A percentile compares a stretch with the other conserved stretches of the same genome.
Evolutionary conservation across 441 rosid species (phyloP).

Genomic region (Populus hybrid): DNA sequence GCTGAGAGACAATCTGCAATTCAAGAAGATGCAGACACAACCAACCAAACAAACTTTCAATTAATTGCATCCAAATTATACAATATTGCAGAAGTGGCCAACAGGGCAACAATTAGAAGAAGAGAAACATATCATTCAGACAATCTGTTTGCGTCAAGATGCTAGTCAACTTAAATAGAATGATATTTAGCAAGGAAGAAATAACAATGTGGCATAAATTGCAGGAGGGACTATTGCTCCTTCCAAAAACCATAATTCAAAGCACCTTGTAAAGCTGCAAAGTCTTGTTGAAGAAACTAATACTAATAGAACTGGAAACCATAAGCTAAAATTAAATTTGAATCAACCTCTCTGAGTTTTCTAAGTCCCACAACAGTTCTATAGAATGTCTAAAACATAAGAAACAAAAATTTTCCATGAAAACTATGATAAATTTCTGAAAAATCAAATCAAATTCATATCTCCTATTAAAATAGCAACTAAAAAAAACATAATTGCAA

Average conservation of each 20-base stretch:
- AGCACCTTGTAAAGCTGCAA: background rate
- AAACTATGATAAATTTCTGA: background rate
- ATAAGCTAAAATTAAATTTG: background rate
- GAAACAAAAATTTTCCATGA: background rate
- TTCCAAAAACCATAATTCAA: background rate
- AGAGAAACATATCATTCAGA: background rate
- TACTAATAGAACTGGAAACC: background rate
- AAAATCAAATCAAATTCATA: background rate
- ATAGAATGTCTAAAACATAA: background rate
- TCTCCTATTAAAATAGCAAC: background rate
- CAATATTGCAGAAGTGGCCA: background rate
- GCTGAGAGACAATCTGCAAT: background rate
- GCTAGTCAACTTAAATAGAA: background rate
- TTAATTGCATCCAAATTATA: slow-evolving; percentile 30
- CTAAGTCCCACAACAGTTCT: background rate
- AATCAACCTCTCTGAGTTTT: background rate
- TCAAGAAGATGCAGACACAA: background rate
- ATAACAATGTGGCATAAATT: background rate
- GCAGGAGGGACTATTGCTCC: background rate
- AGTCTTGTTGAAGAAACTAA: background rate
- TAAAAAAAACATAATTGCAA: background rate
- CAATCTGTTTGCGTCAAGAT: background rate
- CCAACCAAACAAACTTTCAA: background rate
- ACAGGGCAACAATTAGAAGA: background rate
- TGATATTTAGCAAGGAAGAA: background rate